A percentile compares a stretch with the other conserved stretches of the same genome.
Conservation (phyloP, 78 protist species). For the Dictyostelium intermedium region DNA sequence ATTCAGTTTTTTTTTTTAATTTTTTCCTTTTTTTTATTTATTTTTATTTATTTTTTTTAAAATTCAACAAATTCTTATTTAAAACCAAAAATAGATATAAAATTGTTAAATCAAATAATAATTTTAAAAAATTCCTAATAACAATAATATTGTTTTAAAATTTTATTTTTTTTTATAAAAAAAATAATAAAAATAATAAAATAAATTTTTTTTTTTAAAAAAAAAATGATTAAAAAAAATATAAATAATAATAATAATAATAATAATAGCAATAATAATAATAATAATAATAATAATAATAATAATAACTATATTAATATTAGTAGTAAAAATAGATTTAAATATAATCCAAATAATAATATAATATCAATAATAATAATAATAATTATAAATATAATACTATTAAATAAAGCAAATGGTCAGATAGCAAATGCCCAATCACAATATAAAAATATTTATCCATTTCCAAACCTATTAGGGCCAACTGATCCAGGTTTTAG, state of each 20-base stretch:
- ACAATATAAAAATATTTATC: neutral
- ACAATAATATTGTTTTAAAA: neutral
- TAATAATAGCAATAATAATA: neutral
- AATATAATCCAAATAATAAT: neutral
- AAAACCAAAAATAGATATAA: neutral
- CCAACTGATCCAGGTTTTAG: conserved; percentile 5
- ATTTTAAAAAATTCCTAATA: neutral
- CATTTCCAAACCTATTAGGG: conserved; percentile 6
- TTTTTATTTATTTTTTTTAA: no score
- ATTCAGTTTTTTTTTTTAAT: neutral
- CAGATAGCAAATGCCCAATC: neutral
- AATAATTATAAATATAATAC: conserved; percentile 3
- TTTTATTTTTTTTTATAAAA: neutral
- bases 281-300: neutral
- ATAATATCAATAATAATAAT: neutral
- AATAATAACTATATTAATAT: neutral
- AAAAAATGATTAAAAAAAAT: no score
- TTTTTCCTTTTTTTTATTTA: no score
- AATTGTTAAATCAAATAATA: neutral
- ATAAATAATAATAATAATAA: neutral
- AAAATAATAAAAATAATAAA: no score
- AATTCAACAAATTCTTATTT: neutral
- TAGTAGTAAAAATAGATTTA: neutral
- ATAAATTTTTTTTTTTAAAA: no score
- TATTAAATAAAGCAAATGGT: neutral